Percentiles rank a stretch among this genome's conserved stretches.
Conservation (phyloP, 148 eudicot species). For the Dysphania ambrosioides region DNA sequence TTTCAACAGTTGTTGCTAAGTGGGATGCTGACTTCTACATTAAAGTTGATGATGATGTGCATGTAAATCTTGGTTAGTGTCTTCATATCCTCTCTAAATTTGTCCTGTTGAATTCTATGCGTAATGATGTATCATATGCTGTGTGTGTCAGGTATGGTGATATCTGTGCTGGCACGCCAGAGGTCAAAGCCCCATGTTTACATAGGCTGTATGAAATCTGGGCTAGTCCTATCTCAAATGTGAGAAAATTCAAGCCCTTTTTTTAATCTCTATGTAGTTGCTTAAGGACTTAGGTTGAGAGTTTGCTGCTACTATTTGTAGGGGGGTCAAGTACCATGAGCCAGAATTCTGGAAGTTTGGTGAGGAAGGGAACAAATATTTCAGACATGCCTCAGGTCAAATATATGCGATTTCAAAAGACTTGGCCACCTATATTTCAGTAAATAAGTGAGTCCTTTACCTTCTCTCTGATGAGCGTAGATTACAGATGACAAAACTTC, state of each 20-base stretch:
- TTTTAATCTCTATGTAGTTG: background rate
- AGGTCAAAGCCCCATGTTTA: constrained; percentile 67
- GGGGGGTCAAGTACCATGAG: constrained; percentile 75
- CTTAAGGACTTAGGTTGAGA: background rate
- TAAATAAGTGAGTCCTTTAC: constrained; percentile 42
- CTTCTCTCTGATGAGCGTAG: background rate
- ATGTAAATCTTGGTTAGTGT: constrained; percentile 60
- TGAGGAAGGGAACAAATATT: constrained; percentile 72
- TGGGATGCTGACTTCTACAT: constrained; percentile 84
- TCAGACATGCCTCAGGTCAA: constrained; percentile 83
- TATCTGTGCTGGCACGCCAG: constrained; percentile 56
- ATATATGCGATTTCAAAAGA: constrained; percentile 76
- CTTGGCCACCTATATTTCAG: constrained; percentile 61
- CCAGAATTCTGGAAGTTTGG: constrained; percentile 88
- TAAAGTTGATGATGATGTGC: constrained; percentile 85
- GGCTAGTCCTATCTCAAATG: constrained; percentile 68
- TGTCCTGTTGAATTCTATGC: background rate
- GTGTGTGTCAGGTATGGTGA: constrained; percentile 42
- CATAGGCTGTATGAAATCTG: constrained; percentile 84
- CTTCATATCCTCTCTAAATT: background rate
- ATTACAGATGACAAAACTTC: background rate
- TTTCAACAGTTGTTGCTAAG: constrained; percentile 60
- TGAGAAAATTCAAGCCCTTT: constrained; percentile 26
- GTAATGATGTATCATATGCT: background rate
- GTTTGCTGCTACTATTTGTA: constrained; percentile 18